Conservation (phyloP, 805 yeast species). For the Kazachstania bromeliacearum region DNA sequence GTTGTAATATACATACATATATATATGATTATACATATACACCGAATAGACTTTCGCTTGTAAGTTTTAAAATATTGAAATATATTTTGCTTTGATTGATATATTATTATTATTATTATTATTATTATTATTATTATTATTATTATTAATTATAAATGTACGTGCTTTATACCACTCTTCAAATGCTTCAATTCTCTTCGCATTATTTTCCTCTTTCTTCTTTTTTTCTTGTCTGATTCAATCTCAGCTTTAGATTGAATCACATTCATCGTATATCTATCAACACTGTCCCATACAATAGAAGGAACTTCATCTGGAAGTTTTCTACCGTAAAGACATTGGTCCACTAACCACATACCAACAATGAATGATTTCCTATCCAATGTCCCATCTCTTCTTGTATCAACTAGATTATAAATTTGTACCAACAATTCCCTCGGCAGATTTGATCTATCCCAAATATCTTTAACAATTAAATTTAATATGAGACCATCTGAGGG, state of each 20-base stretch:
- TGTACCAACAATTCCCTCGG: constrained; percentile 50
- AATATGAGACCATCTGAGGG: constrained; percentile 29
- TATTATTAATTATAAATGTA: constrained; percentile 10
- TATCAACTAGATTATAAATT: constrained; percentile 67
- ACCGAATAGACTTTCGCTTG: not conserved
- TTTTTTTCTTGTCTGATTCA: constrained; percentile 13
- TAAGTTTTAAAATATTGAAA: not conserved
- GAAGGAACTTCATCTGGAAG: constrained; percentile 62
- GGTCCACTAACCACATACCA: constrained; percentile 98
- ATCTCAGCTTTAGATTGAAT: constrained; percentile 6
- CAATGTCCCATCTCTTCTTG: constrained; percentile 59
- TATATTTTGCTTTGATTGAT: too few relatives aligned
- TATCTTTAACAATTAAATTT: constrained; percentile 52
- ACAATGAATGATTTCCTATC: constrained; percentile 77
- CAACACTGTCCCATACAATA: constrained; percentile 76
- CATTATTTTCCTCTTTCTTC: constrained; percentile 13
- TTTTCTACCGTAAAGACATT: constrained; percentile 87
- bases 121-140: not conserved
- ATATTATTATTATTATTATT: too few relatives aligned
- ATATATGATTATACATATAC: not conserved
- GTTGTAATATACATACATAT: not conserved
- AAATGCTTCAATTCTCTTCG: constrained; percentile 21
- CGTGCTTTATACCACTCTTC: constrained; percentile 23
- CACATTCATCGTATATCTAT: constrained; percentile 15
- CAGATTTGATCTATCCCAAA: constrained; percentile 75